Evolutionary conservation across 2,329 filamentous ascomycete genomes (phyloP), one percentile per base, ranked within the genome.

Genomic region (Calonectria ilicicola): DNA sequence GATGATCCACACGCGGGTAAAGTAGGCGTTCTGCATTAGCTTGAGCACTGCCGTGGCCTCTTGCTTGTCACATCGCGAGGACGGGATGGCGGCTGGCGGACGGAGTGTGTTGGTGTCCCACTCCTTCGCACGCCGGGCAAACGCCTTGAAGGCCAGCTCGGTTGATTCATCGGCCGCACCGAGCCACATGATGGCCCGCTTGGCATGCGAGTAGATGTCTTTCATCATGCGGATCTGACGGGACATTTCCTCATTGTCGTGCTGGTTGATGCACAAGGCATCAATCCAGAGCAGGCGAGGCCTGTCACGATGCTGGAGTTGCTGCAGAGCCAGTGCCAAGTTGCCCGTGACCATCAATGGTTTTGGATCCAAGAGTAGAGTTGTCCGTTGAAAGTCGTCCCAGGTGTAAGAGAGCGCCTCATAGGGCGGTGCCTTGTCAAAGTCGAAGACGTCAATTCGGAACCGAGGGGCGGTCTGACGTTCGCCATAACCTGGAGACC

Each of bases 1-100:
- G 46, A 66, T 66, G 64, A 66, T 66, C 64, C 64, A 66, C 46
- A 66, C 64, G 19, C 64, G 64, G 23, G 64, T 66, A 32, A 66
- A 66, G 47, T 66, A 66, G 23, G 32, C n/a, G 23, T 66, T 66
- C 29, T 29, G 64, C 64, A 66, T 66, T 17, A 66, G 64, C 47
- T 56, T 66, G 21, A 66, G 64, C 64, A 51, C 64, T 15, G 64
- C 47, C 17, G 21, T 17, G 9, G 35, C 64, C 7, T 66, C 64
- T 6, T 66, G 46, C 21, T 27, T 51, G 46, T 51, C 49, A 19
- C 49, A 66, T 35, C 32, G 32, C 6, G 64, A 66, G 19, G 47
- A 56, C 64, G 64, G 47, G 46, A 66, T 66, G 64, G 64, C 64
- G 1, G 64, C 46, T 15, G 46, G 64, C 2, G 64, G 64, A 5